Percentiles rank a stretch among this genome's conserved stretches.
Evolutionary conservation across 2,329 filamentous ascomycete species (phyloP).

Genomic region (Macrophomina phaseolina): DNA sequence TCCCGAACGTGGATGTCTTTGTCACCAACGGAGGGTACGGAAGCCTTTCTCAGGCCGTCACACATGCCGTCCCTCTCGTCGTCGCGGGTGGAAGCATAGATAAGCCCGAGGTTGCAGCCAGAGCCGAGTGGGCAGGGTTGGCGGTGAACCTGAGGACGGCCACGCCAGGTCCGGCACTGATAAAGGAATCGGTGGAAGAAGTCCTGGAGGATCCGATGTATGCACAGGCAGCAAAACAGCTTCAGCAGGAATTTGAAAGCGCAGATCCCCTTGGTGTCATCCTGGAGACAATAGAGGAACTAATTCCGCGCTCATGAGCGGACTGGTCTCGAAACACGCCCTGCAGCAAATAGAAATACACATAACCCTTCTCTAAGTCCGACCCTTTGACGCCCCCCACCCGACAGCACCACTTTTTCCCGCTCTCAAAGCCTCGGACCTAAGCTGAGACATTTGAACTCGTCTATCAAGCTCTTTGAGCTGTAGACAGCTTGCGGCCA

Average conservation of each 20-base stretch:
- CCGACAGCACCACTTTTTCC: too few species aligned
- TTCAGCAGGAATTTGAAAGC: conserved; percentile 13
- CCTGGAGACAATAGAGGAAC: neutral
- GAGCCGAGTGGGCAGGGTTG: conserved; percentile 52
- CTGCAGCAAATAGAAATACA: too few species aligned
- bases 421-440: too few species aligned
- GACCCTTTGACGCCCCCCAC: too few species aligned
- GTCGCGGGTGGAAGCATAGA: conserved; percentile 49
- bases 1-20: conserved; percentile 51
- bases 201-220: conserved; percentile 31
- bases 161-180: conserved; percentile 33
- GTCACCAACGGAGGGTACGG: conserved; percentile 59
- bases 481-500: too few species aligned
- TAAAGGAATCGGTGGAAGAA: conserved; percentile 31
- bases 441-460: too few species aligned
- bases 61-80: conserved; percentile 56
- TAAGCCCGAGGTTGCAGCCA: conserved; percentile 49
- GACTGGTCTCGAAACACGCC: too few species aligned
- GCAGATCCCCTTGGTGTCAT: neutral
- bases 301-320: too few species aligned
- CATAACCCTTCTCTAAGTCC: too few species aligned
- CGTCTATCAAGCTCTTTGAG: too few species aligned
- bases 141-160: conserved; percentile 53
- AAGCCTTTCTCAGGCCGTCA: conserved; percentile 53
- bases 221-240: conserved; percentile 31